Percentiles rank a stretch among this genome's conserved stretches.
These are phyloP conservation scores for Claviceps sorghi DNA, from an alignment of 2,329 filamentous ascomycete genomes.

Conservation along the genomic window DNA sequence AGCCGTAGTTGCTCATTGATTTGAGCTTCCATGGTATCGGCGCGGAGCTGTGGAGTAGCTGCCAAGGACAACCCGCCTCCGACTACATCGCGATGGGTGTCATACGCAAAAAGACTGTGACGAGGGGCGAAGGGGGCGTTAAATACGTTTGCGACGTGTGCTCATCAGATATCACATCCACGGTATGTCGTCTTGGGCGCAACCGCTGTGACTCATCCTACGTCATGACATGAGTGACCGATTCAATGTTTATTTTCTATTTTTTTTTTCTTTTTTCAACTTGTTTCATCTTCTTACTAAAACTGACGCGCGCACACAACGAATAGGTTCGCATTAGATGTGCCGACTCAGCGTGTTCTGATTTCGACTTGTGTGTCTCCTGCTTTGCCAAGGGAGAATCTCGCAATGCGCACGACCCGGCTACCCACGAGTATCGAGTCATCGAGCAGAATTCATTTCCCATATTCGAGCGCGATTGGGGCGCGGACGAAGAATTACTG, in stretches of 20 bases:
- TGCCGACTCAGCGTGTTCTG: slow-evolving; percentile 66
- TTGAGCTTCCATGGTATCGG: neutral
- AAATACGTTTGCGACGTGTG: slow-evolving; percentile 98
- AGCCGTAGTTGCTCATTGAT: neutral
- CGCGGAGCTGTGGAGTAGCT: neutral
- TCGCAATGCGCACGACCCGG: slow-evolving; percentile 73
- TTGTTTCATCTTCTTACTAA: neutral
- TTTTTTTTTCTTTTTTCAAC: neutral
- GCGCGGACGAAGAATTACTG: slow-evolving; percentile 90
- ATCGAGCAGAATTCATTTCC: slow-evolving; percentile 98
- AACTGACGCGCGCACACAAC: slow-evolving; percentile 8
- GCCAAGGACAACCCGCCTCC: neutral
- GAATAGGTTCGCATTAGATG: slow-evolving; percentile 82
- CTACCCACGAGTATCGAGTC: slow-evolving; percentile 76
- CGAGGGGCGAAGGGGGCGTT: slow-evolving; percentile 69
- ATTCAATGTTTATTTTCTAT: neutral
- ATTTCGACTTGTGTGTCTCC: slow-evolving; percentile 93
- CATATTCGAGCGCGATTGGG: slow-evolving; percentile 90
- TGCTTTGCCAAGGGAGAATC: slow-evolving; percentile 77
- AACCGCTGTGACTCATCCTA: neutral
- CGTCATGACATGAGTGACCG: neutral
- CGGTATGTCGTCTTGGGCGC: slow-evolving; percentile 47
- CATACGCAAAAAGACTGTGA: slow-evolving; percentile 88
- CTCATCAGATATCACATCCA: slow-evolving; percentile 91
- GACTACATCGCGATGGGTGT: slow-evolving; percentile 53